Base-by-base conservation (phyloP, 140 eudicot species). In the Senecio squalidus region DNA sequence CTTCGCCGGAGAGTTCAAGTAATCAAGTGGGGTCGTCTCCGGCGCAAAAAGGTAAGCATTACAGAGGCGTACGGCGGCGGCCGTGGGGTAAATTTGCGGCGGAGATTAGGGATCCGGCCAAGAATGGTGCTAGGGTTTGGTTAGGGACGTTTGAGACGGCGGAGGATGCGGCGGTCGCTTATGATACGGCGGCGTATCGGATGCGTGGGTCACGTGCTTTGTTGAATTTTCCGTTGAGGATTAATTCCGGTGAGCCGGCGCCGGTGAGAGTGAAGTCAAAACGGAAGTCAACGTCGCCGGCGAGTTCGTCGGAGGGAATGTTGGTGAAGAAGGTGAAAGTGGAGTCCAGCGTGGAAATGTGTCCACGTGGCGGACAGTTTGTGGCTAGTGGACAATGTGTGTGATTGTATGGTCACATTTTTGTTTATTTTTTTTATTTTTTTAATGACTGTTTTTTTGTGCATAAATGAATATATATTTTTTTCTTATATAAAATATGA, bases 91-190 rank as follows among this genome's bases (percentile, higher is more conserved):
- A 76, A 64, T 76, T 62, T 3, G 95, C 86, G 64, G 95, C 86
- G 79, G 90, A 83, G 68, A 83, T 83, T 8, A 43, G 88, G 48
- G 94, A 79, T 49, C 94, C 94, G 63, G 77, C 86, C 47, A 85
- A 71, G 75, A 78, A 76, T 15, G 89, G 95, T 30, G 84, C 86
- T 9, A 65, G 95, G 17, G 84, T 85, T 14, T 85, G 95, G 95
- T 51, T 81, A 26, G 95, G 95, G 55, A 85, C 95, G 38, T 85
- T 44, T 40, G 94, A 84, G 79, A 84, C 89, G 55, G 85, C 90
- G 60, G 85, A 78, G 74, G 92, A 80, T 28, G 86, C 87, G 29
- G 93, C 93, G 53, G 4, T 78, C 41, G 95, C 89, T 4, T 85
- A 85, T 43, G 95, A 85, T 47, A 45, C 52, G 60, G 95, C 89